phyloP scores from a whole-genome alignment of 768 basidiomycete genomes.

The Chalciporus chontae region DNA sequence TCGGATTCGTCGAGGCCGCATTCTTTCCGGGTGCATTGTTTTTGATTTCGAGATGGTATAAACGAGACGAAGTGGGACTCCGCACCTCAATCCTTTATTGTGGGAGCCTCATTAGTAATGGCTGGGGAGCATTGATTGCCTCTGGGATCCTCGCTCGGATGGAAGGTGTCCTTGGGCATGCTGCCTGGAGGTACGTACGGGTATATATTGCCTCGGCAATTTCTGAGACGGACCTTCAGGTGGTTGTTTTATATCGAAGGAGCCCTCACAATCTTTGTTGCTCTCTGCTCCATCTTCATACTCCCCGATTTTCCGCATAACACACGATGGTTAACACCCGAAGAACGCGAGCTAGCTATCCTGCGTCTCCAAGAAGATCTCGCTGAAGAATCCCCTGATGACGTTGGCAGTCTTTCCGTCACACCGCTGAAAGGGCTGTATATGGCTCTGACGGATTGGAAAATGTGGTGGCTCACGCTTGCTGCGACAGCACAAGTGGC shows the following conservation, averaged over 20 bases:
- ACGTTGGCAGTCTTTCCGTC: neutral
- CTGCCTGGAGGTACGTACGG: slow-evolving; percentile 35
- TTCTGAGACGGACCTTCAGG: neutral
- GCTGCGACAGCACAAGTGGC: slow-evolving; percentile 11
- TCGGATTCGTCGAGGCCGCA: slow-evolving; percentile 37
- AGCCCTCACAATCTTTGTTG: slow-evolving; percentile 32
- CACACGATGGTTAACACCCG: slow-evolving; percentile 29
- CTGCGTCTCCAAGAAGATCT: slow-evolving; percentile 30
- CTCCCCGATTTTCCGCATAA: slow-evolving; percentile 34
- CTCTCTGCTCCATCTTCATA: slow-evolving; percentile 31
- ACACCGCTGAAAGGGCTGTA: slow-evolving; percentile 28
- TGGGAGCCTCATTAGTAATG: slow-evolving; percentile 42
- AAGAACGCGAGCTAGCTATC: slow-evolving; percentile 30
- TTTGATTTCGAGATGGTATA: slow-evolving; percentile 39
- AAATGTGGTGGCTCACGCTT: slow-evolving; percentile 38
- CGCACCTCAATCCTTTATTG: slow-evolving; percentile 34
- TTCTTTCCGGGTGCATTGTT: slow-evolving; percentile 31
- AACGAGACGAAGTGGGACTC: slow-evolving; percentile 35
- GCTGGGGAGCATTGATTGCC: slow-evolving; percentile 43
- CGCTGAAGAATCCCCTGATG: slow-evolving; percentile 15
- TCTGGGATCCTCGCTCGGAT: slow-evolving; percentile 41
- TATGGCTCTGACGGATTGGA: slow-evolving; percentile 38
- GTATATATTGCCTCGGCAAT: neutral
- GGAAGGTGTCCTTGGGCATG: slow-evolving; percentile 37
- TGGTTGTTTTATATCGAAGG: slow-evolving; percentile 31